A percentile compares a stretch with the other conserved stretches of the same genome.
phyloP scores from a whole-genome alignment of 805 yeast species.

The Candida xiaguanensis region DNA sequence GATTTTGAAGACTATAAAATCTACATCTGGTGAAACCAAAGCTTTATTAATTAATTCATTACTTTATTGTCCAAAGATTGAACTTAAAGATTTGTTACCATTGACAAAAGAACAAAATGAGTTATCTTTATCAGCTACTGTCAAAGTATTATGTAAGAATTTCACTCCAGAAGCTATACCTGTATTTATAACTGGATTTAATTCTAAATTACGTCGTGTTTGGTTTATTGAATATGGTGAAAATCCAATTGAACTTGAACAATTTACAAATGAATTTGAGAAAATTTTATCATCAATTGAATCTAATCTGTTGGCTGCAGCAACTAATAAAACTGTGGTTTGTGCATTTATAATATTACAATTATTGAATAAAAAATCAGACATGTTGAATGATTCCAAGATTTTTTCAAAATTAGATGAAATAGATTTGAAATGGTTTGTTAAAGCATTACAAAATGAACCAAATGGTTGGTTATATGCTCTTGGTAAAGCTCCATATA shows the following conservation, averaged over 20 bases:
- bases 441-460: slow-evolving; percentile 35
- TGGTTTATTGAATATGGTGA: slow-evolving; percentile 61
- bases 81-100: slow-evolving; percentile 34
- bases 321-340: slow-evolving; percentile 48
- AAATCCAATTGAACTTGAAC: slow-evolving; percentile 15
- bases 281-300: slow-evolving; percentile 39
- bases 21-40: slow-evolving; percentile 63
- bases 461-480: slow-evolving; percentile 37
- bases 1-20: slow-evolving; percentile 53
- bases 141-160: slow-evolving; percentile 20
- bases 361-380: slow-evolving; percentile 18
- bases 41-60: slow-evolving; percentile 47
- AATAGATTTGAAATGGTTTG: slow-evolving; percentile 52
- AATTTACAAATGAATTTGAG: slow-evolving; percentile 18
- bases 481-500: slow-evolving; percentile 37
- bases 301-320: slow-evolving; percentile 50
- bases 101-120: slow-evolving; percentile 80
- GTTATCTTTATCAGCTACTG: slow-evolving; percentile 45
- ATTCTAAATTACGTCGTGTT: slow-evolving; percentile 54
- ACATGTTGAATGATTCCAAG: slow-evolving; percentile 42
- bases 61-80: slow-evolving; percentile 11
- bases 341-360: slow-evolving; percentile 51
- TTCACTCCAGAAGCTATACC: slow-evolving; percentile 19
- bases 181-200: slow-evolving; percentile 57
- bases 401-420: slow-evolving; percentile 47